Conservation (phyloP, 2,329 filamentous ascomycete genomes). For the Penicillium sp. region DNA sequence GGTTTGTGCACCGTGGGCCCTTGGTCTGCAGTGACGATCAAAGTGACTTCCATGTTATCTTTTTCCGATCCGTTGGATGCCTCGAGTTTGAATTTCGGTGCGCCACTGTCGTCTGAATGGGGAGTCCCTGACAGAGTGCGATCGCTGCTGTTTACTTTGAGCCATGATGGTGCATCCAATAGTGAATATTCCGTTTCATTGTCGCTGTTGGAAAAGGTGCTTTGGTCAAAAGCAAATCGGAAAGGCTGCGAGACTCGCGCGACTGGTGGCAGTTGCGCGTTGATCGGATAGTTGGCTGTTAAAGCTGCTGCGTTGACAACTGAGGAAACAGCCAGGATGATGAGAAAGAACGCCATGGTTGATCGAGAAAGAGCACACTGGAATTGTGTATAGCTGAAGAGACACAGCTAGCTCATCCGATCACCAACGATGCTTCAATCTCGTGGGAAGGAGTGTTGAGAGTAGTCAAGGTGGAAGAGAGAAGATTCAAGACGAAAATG, state of each 20-base stretch:
- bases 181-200: constrained; percentile 67
- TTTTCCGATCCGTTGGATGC: constrained; percentile 69
- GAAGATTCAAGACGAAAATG: constrained; percentile 18
- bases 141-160: constrained; percentile 66
- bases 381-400: constrained; percentile 13
- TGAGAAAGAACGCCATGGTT: constrained; percentile 31
- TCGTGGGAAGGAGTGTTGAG: constrained; percentile 7
- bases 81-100: constrained; percentile 64
- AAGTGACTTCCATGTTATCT: constrained; percentile 64
- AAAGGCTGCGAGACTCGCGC: constrained; percentile 65
- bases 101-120: constrained; percentile 56
- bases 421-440: constrained; percentile 4
- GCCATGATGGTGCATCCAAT: constrained; percentile 68
- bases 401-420: constrained; percentile 20
- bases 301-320: constrained; percentile 38
- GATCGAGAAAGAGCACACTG: constrained; percentile 16
- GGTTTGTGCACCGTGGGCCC: constrained; percentile 38
- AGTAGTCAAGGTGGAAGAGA: constrained; percentile 13
- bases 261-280: constrained; percentile 79
- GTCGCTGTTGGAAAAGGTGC: constrained; percentile 69
- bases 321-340: constrained; percentile 30
- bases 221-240: constrained; percentile 46
- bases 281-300: constrained; percentile 68
- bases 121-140: constrained; percentile 74
- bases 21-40: constrained; percentile 65